Evolutionary conservation across 345 rosid species (phyloP), one percentile per base, ranked within the genome.

Genomic region (Dipteronia sinensis): DNA sequence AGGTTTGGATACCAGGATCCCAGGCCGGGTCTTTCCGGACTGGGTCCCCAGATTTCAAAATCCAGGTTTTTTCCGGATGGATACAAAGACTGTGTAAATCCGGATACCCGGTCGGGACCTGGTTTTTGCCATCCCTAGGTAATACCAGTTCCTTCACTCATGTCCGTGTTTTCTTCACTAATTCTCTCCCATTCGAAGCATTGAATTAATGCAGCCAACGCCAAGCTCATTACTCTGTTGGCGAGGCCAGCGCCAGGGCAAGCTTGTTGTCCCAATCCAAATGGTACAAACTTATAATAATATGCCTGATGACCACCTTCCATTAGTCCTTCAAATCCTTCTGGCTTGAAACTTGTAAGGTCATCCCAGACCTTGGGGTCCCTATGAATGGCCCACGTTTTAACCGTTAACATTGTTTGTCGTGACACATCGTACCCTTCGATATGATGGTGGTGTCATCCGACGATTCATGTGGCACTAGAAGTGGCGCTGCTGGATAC

Each of bases 181-280:
- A 82, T 75, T 55, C 88, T 80, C 8, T 75, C 81, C 91, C 93
- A 90, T 16, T 91, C 90, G 76, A 91, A 88, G 74, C 89, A 86
- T 53, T 91, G 91, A 72, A 91, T 84, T 76, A 88, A 69, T 0
- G 81, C 68, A 4, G 82, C 89, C 8, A 90, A 71, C 4, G 88
- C 72, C 59, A 82, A 74, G 2, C 84, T 74, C 65, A 88, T 25
- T 7, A 84, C 75, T 44, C 82, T 74, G 4, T 78, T 79, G 3
- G 89, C 96, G 2, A 90, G 59, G 2, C 82, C 88, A 31, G 83
- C 85, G 3, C 90, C 92, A 10, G 89, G 93, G 70, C 90, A 88
- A 0, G 87, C 78, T 40, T 89, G 76, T 69, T 90, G 79, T 29
- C 93, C 92, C 40, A 79, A 22, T 17, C 96, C 93, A 80, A 91